Evolutionary conservation across 345 rosid species (phyloP).

Genomic region (Syzygium aromaticum): DNA sequence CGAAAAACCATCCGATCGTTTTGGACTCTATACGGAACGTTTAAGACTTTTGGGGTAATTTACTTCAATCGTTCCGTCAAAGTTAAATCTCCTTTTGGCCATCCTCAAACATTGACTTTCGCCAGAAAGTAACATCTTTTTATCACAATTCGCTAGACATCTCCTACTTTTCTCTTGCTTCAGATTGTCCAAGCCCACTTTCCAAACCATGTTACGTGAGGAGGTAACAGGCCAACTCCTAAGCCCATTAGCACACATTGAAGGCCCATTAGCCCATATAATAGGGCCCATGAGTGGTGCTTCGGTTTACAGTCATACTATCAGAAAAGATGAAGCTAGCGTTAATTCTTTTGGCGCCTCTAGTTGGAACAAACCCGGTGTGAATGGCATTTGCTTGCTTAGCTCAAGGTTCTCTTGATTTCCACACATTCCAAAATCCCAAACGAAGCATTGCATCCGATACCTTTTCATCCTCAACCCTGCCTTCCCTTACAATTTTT

Average conservation of each 20-base stretch:
- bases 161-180: background rate
- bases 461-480: background rate
- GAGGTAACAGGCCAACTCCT: background rate
- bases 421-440: background rate
- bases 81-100: background rate
- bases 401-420: background rate
- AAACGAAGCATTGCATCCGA: constrained; percentile 4
- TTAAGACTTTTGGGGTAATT: background rate
- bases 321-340: background rate
- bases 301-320: background rate
- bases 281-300: background rate
- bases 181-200: background rate
- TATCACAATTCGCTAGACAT: background rate
- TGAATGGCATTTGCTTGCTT: background rate
- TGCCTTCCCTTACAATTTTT: background rate
- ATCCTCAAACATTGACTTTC: background rate
- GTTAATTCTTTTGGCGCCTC: background rate
- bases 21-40: background rate
- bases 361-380: background rate
- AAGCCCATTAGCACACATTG: background rate
- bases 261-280: background rate
- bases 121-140: background rate
- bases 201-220: background rate
- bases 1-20: background rate
- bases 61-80: background rate